Conservation (phyloP, 1,139 yeast genomes). For the Pneumocystis sp. region DNA sequence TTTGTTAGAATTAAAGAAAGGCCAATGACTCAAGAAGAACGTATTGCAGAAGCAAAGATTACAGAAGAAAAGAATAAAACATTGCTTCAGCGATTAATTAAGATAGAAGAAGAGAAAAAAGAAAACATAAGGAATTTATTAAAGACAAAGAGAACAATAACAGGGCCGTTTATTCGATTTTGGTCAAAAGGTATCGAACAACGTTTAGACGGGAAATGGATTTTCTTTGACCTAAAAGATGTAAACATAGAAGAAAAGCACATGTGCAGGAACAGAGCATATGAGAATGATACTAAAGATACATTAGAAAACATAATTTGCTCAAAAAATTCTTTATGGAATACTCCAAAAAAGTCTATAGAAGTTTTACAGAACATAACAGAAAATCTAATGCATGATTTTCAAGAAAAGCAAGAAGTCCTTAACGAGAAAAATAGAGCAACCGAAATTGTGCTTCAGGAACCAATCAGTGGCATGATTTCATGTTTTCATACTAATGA, state of each 20-base stretch:
- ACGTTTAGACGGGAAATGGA: neutral
- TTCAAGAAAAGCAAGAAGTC: neutral
- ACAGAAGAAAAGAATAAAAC: slow-evolving; percentile 66
- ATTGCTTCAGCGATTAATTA: slow-evolving; percentile 61
- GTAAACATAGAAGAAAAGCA: neutral
- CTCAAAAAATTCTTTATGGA: neutral
- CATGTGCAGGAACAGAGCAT: neutral
- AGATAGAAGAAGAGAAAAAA: slow-evolving; percentile 71
- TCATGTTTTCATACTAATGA: neutral
- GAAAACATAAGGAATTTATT: neutral
- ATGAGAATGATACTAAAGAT: neutral
- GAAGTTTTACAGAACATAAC: neutral
- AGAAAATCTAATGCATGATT: neutral
- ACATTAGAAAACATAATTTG: neutral
- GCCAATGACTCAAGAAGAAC: slow-evolving; percentile 67
- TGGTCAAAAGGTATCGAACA: neutral
- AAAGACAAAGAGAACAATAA: neutral
- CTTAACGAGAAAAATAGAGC: neutral
- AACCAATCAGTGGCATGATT: neutral
- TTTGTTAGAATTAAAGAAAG: slow-evolving; percentile 16
- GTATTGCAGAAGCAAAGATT: slow-evolving; percentile 67
- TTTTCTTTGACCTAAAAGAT: neutral
- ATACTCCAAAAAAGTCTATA: slow-evolving; percentile 1
- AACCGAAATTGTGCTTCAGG: neutral
- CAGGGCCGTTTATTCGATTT: neutral